A percentile compares a stretch with the other conserved stretches of the same genome.
phyloP scores from a whole-genome alignment of 495 filamentous ascomycete genomes.

The Xylaria telfairii region DNA sequence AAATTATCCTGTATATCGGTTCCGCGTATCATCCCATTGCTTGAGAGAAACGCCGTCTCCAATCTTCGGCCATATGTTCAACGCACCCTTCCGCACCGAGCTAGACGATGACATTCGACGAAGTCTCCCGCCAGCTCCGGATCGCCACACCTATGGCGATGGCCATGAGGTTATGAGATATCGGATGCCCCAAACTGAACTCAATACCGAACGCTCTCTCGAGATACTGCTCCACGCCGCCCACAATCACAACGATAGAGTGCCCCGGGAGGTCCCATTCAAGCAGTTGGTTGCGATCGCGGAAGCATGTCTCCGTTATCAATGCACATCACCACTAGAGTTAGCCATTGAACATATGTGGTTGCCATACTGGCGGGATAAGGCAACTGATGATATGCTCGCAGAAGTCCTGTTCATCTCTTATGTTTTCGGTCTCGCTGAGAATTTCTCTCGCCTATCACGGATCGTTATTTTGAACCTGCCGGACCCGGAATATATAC shows the following conservation, averaged over 20 bases:
- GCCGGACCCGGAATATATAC: constrained; percentile 34
- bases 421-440: constrained; percentile 46
- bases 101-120: constrained; percentile 29
- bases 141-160: constrained; percentile 37
- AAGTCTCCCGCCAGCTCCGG: constrained; percentile 39
- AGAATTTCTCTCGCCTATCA: constrained; percentile 45
- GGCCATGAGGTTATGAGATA: constrained; percentile 42
- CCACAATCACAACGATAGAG: constrained; percentile 48
- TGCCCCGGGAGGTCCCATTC: constrained; percentile 46
- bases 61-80: constrained; percentile 45
- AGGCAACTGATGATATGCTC: constrained; percentile 40
- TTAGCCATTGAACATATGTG: constrained; percentile 48
- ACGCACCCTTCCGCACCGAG: constrained; percentile 30
- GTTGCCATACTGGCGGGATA: constrained; percentile 49
- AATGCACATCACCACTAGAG: constrained; percentile 47
- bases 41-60: constrained; percentile 44
- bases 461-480: constrained; percentile 46
- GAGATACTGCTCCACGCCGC: constrained; percentile 49
- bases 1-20: constrained; percentile 39
- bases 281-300: constrained; percentile 49
- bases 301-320: constrained; percentile 45
- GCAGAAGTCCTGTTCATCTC: constrained; percentile 47
- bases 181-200: constrained; percentile 49
- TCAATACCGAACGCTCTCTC: constrained; percentile 40
- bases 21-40: constrained; percentile 48